These are phyloP conservation scores for Eragrostis tef DNA, from an alignment of 202 grass and related monocot species.

Conservation along the genomic window DNA sequence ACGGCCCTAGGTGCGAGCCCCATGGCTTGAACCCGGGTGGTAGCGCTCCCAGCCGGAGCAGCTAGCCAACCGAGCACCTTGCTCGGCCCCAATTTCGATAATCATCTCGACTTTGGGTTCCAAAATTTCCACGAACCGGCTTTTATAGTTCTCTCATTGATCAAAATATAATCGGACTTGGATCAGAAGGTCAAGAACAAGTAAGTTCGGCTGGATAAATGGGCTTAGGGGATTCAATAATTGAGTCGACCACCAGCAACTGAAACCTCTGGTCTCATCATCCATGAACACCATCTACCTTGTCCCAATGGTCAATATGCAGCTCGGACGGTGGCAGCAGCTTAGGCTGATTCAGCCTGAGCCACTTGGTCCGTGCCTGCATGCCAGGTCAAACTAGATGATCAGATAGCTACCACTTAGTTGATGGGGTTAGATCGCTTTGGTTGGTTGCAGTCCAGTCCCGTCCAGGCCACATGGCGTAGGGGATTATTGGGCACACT, in stretches of 20 bases:
- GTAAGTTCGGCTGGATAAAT: background rate
- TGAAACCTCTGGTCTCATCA: background rate
- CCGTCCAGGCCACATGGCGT: slow-evolving; percentile 15
- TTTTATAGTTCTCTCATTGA: background rate
- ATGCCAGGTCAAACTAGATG: slow-evolving; percentile 14
- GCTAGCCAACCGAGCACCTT: too few relatives aligned
- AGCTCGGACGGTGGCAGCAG: slow-evolving; percentile 1
- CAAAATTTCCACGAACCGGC: too few relatives aligned
- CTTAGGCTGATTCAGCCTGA: background rate
- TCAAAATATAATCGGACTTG: background rate
- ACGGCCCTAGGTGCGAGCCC: too few relatives aligned
- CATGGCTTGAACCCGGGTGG: too few relatives aligned
- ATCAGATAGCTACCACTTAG: slow-evolving; percentile 24
- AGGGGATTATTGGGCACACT: background rate
- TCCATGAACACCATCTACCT: slow-evolving; percentile 5
- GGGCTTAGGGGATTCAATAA: slow-evolving; percentile 4
- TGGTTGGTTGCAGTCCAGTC: slow-evolving; percentile 21
- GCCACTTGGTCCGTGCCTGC: slow-evolving; percentile 27
- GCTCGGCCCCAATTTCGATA: too few relatives aligned
- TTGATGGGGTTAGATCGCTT: slow-evolving; percentile 22
- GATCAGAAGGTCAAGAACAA: background rate
- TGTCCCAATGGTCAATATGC: slow-evolving; percentile 12
- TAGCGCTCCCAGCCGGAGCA: too few relatives aligned
- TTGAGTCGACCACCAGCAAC: slow-evolving; percentile 34
- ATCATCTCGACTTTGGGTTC: too few relatives aligned